A percentile compares a stretch with the other conserved stretches of the same genome.
Conservation (phyloP, 805 yeast genomes). For the Lipomyces orientalis region DNA sequence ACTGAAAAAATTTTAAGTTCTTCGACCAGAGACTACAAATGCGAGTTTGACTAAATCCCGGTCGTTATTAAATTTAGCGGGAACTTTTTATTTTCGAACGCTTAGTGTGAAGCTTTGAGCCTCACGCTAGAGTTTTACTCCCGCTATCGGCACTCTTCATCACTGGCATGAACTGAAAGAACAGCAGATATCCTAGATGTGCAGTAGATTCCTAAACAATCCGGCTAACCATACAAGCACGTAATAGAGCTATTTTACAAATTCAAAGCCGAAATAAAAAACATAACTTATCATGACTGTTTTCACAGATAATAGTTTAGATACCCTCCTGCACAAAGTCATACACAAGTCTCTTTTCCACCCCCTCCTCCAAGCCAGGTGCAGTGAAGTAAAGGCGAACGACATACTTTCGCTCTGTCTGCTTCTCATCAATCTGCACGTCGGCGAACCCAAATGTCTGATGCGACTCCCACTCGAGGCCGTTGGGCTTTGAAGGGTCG, state of each 20-base stretch:
- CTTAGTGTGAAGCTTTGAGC: background rate
- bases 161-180: background rate
- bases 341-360: slow-evolving; percentile 30
- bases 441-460: slow-evolving; percentile 36
- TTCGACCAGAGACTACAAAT: no score
- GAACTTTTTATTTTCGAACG: background rate
- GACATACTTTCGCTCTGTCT: slow-evolving; percentile 33
- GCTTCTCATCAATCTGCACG: slow-evolving; percentile 22
- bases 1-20: background rate
- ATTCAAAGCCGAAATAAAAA: background rate
- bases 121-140: no score
- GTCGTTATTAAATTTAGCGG: background rate
- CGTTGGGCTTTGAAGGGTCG: slow-evolving; percentile 29
- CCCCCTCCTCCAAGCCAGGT: slow-evolving; percentile 17
- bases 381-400: slow-evolving; percentile 28
- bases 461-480: slow-evolving; percentile 29
- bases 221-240: background rate
- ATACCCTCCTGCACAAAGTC: slow-evolving; percentile 21
- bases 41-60: no score
- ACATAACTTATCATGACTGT: background rate
- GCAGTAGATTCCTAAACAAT: background rate
- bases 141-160: background rate
- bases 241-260: background rate
- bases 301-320: background rate
- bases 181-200: background rate